Conservation (phyloP, 345 rosid genomes). For the Rhodomyrtus tomentosa region DNA sequence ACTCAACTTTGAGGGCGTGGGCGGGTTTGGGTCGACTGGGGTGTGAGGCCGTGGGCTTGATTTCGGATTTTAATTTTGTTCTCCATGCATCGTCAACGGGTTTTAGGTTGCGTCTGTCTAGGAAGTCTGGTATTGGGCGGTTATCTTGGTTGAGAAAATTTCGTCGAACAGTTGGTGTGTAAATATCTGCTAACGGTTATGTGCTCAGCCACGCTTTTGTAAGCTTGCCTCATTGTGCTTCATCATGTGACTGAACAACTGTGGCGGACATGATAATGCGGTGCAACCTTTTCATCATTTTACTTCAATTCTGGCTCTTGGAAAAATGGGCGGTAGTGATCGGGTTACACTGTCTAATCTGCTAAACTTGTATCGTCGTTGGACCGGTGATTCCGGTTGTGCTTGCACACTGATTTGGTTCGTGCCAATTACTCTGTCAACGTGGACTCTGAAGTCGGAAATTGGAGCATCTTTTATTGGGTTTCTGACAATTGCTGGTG, state of each 20-base stretch:
- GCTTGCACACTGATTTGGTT: not conserved
- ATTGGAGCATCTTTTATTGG: too few species aligned
- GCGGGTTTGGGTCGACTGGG: conserved; percentile 86
- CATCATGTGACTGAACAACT: not conserved
- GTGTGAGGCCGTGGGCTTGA: conserved; percentile 8
- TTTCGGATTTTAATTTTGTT: not conserved
- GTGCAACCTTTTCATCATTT: not conserved
- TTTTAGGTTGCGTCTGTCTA: not conserved
- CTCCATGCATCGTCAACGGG: not conserved
- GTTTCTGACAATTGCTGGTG: not conserved
- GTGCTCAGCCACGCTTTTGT: not conserved
- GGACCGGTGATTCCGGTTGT: too few species aligned
- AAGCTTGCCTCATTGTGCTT: not conserved
- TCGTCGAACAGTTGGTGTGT: not conserved
- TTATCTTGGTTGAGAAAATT: not conserved
- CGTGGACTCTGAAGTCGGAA: not conserved
- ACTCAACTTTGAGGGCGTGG: conserved; percentile 62
- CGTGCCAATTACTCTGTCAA: too few species aligned
- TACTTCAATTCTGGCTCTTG: too few species aligned
- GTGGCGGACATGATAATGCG: not conserved
- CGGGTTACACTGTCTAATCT: too few species aligned
- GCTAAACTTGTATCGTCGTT: too few species aligned
- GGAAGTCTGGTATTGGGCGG: not conserved
- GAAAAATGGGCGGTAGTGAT: too few species aligned
- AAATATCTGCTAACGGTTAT: not conserved